Conservation (phyloP, 1,139 yeast genomes). For the Citeromyces hawaiiensis region DNA sequence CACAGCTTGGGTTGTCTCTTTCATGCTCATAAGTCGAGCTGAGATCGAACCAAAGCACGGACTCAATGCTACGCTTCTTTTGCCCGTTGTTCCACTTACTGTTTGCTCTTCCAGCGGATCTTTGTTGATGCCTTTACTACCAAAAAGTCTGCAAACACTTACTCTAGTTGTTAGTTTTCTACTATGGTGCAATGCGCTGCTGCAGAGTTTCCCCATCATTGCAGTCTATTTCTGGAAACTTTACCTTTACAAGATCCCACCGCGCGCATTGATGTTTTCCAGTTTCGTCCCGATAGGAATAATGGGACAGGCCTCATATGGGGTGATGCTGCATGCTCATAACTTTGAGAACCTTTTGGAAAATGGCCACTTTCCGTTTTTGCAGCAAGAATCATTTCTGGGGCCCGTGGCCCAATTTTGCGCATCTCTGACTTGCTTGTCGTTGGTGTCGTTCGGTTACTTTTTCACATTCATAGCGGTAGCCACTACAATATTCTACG, state of each 20-base stretch:
- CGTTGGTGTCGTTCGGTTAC: conserved; percentile 25
- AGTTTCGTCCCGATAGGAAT: conserved; percentile 51
- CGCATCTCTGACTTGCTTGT: conserved; percentile 12
- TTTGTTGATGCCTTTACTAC: conserved; percentile 21
- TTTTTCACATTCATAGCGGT: conserved; percentile 48
- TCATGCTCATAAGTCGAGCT: conserved; percentile 25
- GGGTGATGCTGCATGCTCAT: conserved; percentile 18
- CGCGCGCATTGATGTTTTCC: conserved; percentile 29
- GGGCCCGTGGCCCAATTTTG: neutral
- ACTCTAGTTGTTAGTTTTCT: conserved; percentile 41
- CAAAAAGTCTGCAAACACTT: conserved; percentile 25
- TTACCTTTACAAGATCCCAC: conserved; percentile 32
- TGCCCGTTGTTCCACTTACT: conserved; percentile 64
- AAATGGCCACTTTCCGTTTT: neutral
- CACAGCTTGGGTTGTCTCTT: conserved; percentile 42
- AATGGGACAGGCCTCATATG: conserved; percentile 70
- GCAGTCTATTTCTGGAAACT: conserved; percentile 48
- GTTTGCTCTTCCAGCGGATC: conserved; percentile 65
- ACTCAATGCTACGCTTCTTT: conserved; percentile 32
- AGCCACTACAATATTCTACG: conserved; percentile 25
- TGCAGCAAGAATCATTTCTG: neutral
- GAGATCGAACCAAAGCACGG: conserved; percentile 16
- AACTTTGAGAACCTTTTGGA: neutral
- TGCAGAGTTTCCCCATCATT: conserved; percentile 41
- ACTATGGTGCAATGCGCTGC: conserved; percentile 58